Base-by-base conservation (phyloP, 2,329 filamentous ascomycete genomes). In the Aurifilum marmelostoma region DNA sequence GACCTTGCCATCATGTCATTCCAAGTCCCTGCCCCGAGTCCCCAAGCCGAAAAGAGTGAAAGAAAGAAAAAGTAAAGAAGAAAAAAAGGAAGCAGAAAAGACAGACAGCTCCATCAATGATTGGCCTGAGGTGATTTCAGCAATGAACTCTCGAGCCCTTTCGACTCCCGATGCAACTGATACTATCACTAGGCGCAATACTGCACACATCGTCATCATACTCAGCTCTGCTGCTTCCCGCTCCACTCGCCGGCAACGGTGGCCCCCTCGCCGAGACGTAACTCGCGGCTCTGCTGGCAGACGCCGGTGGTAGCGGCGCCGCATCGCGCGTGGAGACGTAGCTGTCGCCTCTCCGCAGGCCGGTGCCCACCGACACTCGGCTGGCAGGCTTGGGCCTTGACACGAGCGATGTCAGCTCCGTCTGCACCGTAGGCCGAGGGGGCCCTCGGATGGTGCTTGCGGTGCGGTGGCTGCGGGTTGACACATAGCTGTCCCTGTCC, bases 171-270 rank as follows among this genome's bases (percentile, higher is more conserved):
- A 89, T 82, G 72, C 85, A 87, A 75, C 87, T 89, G 67, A 90
- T 88, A 74, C 87, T 89, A 75, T 90, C 88, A 73, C 83, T 85
- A 1, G 88, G 88, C 58, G 83, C 86, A 47, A 90, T 79, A 73
- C 85, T 88, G 63, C 80, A 83, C 65, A 79, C 85, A 52, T 85
- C 82, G 12, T 85, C 82, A 76, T 80, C 81, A 54, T 77, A 75
- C 54, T 69, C 69, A 11, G 77, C 78, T 50, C 80, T 77, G 64
- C 81, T 81, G 68, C 79, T 81, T 14, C 82, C 82, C 4, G 77
- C 76, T 3, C 76, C 77, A 67, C 83, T 85, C 29, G 75, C 74
- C 0, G 84, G 82, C 32, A 83, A 75, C n/a, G 80, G 76, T 21
- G 81, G 74, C 29, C 80, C 72, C 34, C 77, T 78, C 12, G 81